These are phyloP conservation scores for Penicillium verrucosum DNA, from an alignment of 2,329 filamentous ascomycete species.

Conservation along the genomic window DNA sequence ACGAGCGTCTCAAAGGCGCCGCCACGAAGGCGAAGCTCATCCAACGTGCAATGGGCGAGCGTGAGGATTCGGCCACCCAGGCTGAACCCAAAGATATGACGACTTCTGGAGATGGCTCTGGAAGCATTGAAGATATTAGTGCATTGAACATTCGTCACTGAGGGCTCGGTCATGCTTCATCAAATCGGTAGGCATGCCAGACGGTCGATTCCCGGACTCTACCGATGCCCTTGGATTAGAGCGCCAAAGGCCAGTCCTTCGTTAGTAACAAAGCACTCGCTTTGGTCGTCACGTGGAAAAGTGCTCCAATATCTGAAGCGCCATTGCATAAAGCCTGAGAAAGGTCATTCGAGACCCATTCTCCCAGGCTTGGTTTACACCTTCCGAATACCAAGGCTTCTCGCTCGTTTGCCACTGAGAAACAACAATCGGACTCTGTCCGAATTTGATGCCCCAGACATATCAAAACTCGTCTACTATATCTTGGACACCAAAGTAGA, in stretches of 20 bases:
- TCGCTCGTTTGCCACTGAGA: neutral
- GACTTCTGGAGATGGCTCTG: conserved; percentile 35
- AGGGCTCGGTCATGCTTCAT: conserved; percentile 8
- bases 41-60: conserved; percentile 63
- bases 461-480: neutral
- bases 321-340: neutral
- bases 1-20: conserved; percentile 81
- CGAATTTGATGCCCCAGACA: neutral
- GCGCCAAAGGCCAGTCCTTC: neutral
- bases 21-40: conserved; percentile 81
- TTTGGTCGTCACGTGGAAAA: neutral
- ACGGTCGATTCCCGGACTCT: neutral
- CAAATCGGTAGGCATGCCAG: neutral
- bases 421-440: neutral
- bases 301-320: neutral
- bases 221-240: neutral
- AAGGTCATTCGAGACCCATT: neutral
- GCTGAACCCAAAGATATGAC: conserved; percentile 30
- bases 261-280: neutral
- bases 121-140: conserved; percentile 50
- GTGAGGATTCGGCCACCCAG: conserved; percentile 32
- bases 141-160: conserved; percentile 41
- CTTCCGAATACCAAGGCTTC: neutral
- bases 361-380: neutral
- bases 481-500: neutral